Base-by-base conservation (phyloP, 371 early-diverging fungal species). In the Cokeromyces recurvatus region DNA sequence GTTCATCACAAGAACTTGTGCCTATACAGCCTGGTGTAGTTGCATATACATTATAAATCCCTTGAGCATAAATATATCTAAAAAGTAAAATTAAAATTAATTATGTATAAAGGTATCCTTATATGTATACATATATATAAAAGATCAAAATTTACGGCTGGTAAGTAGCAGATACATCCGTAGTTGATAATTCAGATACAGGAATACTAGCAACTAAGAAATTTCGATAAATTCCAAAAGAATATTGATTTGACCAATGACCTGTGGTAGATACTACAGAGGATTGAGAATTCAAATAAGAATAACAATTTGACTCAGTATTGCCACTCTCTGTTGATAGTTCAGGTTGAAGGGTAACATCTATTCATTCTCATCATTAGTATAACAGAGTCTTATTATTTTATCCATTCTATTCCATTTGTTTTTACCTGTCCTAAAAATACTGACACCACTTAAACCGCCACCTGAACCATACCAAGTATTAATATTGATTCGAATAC, bases 401-500 rank as follows among this genome's bases (percentile, higher is more conserved):
- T 10, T 19, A 5, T 32, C 34, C 5, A 34, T 23, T 5, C 16
- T 12, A 48, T 61, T 64, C 67, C 86, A n/a, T n/a, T n/a, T n/a
- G n/a, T n/a, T n/a, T n/a, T n/a, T n/a, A n/a, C n/a, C n/a, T 42
- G 78, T 66, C 43, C 83, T 83, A 43, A 72, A 90, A 7, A 90
- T 64, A 43, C 83, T 72, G 27, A 90, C 69, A 32, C 73, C 68
- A 36, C 75, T 72, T 9, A 90, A 70, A 3, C 90, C 90, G 41
- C 87, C 89, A n/a, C 87, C 84, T 25, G 47, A 44, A 10, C 90
- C 89, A 42, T 81, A 84, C 85, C 82, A 90, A 7, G 80, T 68
- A 27, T 74, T 62, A 43, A 90, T 74, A 46, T 83, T 74, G 46
- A 90, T 70, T 39, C 79, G 71, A 16, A 84, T 55, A 5, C 79